Evolutionary conservation across 2,329 filamentous ascomycete genomes (phyloP).

Genomic region (Colletotrichum graminicola): DNA sequence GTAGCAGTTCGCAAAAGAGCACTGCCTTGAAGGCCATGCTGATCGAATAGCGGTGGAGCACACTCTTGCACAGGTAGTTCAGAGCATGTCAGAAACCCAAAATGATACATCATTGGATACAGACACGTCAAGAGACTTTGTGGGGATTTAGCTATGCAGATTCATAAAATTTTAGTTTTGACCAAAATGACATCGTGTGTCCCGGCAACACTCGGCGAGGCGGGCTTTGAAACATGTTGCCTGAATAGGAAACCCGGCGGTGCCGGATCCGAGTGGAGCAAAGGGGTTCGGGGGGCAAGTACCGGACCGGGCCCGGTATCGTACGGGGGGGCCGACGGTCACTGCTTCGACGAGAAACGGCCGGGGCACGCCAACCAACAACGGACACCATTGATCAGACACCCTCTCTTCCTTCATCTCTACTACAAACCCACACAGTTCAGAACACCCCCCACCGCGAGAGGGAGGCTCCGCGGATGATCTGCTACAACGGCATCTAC

Average conservation of each 20-base stretch:
- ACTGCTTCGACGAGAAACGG: background rate
- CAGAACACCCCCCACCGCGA: too few relatives aligned
- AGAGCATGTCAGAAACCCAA: too few relatives aligned
- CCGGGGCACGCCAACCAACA: background rate
- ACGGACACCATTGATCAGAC: background rate
- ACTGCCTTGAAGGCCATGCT: background rate
- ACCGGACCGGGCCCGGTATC: background rate
- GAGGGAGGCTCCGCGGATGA: constrained; percentile 50
- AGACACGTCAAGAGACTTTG: too few relatives aligned
- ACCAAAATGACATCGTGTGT: background rate
- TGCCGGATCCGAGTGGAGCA: background rate
- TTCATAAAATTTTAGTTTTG: background rate
- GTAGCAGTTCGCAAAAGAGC: too few relatives aligned
- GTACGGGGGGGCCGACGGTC: background rate
- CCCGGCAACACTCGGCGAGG: background rate
- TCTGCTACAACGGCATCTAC: constrained; percentile 50
- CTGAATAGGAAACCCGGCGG: too few relatives aligned
- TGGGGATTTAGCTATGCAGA: background rate
- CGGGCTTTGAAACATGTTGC: background rate
- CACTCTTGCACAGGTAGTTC: background rate
- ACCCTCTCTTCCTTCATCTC: too few relatives aligned
- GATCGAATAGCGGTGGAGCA: too few relatives aligned
- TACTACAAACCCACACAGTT: too few relatives aligned
- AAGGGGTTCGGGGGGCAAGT: background rate
- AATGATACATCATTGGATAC: background rate